phyloP scores from a whole-genome alignment of 2,329 filamentous ascomycete species.

The Coniosporium tulheliwenetii region DNA sequence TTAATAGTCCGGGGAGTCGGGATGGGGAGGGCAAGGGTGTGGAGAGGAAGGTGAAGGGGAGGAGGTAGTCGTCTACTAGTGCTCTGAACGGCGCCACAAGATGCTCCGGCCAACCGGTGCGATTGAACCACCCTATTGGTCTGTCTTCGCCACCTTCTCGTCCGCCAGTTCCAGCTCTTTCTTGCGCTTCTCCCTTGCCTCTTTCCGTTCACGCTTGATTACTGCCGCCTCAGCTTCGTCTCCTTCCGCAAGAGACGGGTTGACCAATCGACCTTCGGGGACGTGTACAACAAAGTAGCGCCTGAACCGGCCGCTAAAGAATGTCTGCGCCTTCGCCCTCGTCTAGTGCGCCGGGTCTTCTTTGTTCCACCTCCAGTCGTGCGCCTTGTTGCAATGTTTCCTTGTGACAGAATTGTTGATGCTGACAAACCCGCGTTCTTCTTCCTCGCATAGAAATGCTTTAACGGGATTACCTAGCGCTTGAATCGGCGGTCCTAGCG shows the following conservation, averaged over 20 bases:
- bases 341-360: neutral
- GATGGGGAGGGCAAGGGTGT: neutral
- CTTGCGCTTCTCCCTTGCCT: constrained; percentile 1
- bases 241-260: neutral
- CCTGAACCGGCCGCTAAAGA: neutral
- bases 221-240: no score
- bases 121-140: constrained; percentile 5
- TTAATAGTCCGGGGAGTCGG: constrained; percentile 20
- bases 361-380: neutral
- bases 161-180: constrained; percentile 3
- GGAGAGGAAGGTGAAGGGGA: no score
- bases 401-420: neutral
- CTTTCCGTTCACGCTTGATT: constrained; percentile 1
- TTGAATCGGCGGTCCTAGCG: neutral
- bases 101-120: constrained; percentile 4
- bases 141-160: constrained; percentile 3
- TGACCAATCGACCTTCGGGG: neutral
- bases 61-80: constrained; percentile 1
- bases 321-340: neutral
- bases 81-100: constrained; percentile 2
- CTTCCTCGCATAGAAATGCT: neutral
- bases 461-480: neutral
- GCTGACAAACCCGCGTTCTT: neutral
- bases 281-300: neutral
- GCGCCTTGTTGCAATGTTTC: neutral